phyloP scores from a whole-genome alignment of 129 eudicot species.

The Silybum marianum region DNA sequence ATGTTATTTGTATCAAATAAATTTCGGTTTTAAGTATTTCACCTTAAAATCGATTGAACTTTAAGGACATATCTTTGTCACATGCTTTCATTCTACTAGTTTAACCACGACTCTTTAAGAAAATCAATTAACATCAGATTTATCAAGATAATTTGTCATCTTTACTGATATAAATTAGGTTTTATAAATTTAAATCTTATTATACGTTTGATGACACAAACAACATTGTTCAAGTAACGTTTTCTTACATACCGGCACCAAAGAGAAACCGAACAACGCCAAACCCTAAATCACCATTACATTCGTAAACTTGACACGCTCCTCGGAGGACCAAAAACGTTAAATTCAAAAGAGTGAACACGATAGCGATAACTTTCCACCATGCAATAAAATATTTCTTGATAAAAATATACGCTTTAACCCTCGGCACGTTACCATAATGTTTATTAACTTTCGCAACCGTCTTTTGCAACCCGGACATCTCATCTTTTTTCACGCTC shows the following conservation, averaged over 20 bases:
- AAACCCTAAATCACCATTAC: slow-evolving; percentile 21
- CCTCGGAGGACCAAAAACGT: slow-evolving; percentile 27
- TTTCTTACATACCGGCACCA: background rate
- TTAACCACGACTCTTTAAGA: too few relatives aligned
- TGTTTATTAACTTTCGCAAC: slow-evolving; percentile 31
- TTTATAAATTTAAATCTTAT: background rate
- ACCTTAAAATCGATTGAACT: too few relatives aligned
- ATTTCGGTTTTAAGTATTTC: too few relatives aligned
- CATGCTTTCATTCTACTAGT: too few relatives aligned
- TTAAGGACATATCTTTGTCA: too few relatives aligned
- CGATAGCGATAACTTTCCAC: slow-evolving; percentile 35
- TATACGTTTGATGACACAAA: background rate
- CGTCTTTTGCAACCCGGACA: slow-evolving; percentile 33
- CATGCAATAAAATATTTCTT: slow-evolving; percentile 37
- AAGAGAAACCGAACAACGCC: slow-evolving; percentile 17
- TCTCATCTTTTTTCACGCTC: slow-evolving; percentile 21
- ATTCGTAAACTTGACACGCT: slow-evolving; percentile 32
- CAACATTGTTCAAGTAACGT: background rate
- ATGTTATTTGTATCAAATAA: too few relatives aligned
- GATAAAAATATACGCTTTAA: slow-evolving; percentile 32
- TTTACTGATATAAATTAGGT: background rate
- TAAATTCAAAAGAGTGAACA: slow-evolving; percentile 34
- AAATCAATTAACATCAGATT: too few relatives aligned
- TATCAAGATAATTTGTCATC: background rate
- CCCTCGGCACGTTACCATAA: slow-evolving; percentile 39